Conservation (phyloP, 805 yeast genomes). For the Zygotorulaspora danielsina region DNA sequence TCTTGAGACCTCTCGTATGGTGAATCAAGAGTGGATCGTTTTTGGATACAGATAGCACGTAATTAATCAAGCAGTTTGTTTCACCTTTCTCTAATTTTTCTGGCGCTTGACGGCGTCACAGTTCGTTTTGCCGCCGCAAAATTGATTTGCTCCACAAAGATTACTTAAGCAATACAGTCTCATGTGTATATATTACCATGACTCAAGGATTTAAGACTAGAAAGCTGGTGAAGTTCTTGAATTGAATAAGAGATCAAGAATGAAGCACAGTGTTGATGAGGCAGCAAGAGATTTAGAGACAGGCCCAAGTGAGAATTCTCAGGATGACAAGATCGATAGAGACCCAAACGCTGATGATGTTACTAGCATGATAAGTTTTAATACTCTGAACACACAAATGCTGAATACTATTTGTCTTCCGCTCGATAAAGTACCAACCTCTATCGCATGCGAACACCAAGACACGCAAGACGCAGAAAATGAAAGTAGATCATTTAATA, state of each 20-base stretch:
- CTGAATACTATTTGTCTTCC: slow-evolving; percentile 6
- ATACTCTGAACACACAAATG: slow-evolving; percentile 4
- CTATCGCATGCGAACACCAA: neutral
- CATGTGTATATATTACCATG: no score
- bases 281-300: no score
- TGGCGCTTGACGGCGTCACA: neutral
- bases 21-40: no score
- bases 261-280: neutral
- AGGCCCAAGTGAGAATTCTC: no score
- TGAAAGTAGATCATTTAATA: slow-evolving; percentile 1
- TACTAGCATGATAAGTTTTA: slow-evolving; percentile 7
- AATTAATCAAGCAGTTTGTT: no score
- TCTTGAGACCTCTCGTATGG: no score
- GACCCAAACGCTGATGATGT: slow-evolving; percentile 1
- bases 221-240: no score
- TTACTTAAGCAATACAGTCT: no score
- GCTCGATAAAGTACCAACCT: slow-evolving; percentile 9
- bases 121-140: neutral
- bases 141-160: no score
- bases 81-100: no score
- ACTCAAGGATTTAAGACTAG: no score
- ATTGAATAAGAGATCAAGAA: neutral
- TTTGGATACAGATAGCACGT: no score
- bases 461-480: neutral
- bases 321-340: neutral